Percentiles rank a stretch among this genome's conserved stretches.
Conservation (phyloP, 306 rosid genomes). For the Bauhinia variegata region DNA sequence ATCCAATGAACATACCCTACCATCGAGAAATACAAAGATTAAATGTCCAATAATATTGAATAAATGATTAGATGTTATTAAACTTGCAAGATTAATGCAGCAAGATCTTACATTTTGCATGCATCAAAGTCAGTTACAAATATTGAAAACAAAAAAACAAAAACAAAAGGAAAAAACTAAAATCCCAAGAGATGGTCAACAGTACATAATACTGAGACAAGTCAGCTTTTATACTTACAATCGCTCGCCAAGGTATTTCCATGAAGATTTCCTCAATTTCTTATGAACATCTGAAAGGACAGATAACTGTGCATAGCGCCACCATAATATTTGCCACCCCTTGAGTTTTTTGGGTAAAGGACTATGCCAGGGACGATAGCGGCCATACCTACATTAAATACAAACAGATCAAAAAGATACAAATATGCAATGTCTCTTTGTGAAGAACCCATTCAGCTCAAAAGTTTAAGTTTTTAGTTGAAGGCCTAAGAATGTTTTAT, state of each 20-base stretch:
- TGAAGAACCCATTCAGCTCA: too few species aligned
- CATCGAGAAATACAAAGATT: too few species aligned
- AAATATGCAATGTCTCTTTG: neutral
- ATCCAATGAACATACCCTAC: too few species aligned
- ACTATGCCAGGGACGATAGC: conserved; percentile 85
- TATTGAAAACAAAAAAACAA: too few species aligned
- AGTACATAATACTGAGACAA: conserved; percentile 8
- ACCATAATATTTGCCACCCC: conserved; percentile 86
- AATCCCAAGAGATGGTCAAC: neutral
- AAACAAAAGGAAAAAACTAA: neutral
- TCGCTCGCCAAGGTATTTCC: conserved; percentile 86
- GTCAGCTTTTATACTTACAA: conserved; percentile 58
- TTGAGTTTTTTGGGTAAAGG: conserved; percentile 57
- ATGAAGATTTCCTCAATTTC: conserved; percentile 80
- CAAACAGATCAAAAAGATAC: conserved; percentile 30
- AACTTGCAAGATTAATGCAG: too few species aligned
- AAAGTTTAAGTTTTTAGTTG: too few species aligned
- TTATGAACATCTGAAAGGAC: conserved; percentile 81
- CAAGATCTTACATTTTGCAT: too few species aligned
- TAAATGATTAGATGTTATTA: too few species aligned
- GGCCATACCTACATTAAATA: conserved; percentile 70
- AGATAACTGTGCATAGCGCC: conserved; percentile 93
- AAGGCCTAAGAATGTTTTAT: too few species aligned
- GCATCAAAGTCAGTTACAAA: neutral
- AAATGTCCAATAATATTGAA: too few species aligned